Conservation (phyloP, 2,329 filamentous ascomycete species). For the Xylogone sp. region DNA sequence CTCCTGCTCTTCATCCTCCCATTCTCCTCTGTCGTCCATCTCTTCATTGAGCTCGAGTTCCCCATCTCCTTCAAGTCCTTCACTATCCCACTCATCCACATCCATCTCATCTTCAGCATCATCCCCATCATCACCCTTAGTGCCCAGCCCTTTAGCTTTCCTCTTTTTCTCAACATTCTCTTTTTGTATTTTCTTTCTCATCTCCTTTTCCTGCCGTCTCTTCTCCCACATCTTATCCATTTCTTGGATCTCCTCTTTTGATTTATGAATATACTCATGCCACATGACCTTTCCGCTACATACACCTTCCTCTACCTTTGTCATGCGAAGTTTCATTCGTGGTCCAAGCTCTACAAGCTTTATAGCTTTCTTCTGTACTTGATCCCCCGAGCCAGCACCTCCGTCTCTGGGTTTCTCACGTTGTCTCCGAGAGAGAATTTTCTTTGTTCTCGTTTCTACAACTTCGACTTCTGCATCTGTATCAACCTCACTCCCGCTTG, state of each 20-base stretch:
- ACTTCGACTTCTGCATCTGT: conserved; percentile 96
- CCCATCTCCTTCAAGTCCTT: conserved; percentile 28
- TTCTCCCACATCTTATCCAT: conserved; percentile 82
- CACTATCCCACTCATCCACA: conserved; percentile 37
- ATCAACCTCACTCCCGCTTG: conserved; percentile 86
- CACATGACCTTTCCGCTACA: conserved; percentile 92
- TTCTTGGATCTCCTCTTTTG: conserved; percentile 68
- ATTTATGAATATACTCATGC: conserved; percentile 93
- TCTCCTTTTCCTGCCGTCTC: conserved; percentile 75
- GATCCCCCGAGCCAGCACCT: conserved; percentile 30
- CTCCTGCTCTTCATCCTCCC: conserved; percentile 29
- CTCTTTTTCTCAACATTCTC: conserved; percentile 88
- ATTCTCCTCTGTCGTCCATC: conserved; percentile 27
- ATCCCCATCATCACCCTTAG: conserved; percentile 47
- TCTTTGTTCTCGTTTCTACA: conserved; percentile 58
- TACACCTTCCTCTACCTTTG: conserved; percentile 93
- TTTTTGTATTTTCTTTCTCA: conserved; percentile 75
- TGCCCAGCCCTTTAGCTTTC: conserved; percentile 47
- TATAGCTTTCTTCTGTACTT: conserved; percentile 73
- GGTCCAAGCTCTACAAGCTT: conserved; percentile 92
- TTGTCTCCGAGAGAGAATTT: conserved; percentile 48
- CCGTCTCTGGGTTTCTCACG: conserved; percentile 37
- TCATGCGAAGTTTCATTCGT: conserved; percentile 80
- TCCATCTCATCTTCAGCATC: conserved; percentile 46
- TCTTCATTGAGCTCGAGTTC: conserved; percentile 29